Evolutionary conservation across 371 early-diverging fungal species (phyloP).

Genomic region (Dichotomocladium elegans): DNA sequence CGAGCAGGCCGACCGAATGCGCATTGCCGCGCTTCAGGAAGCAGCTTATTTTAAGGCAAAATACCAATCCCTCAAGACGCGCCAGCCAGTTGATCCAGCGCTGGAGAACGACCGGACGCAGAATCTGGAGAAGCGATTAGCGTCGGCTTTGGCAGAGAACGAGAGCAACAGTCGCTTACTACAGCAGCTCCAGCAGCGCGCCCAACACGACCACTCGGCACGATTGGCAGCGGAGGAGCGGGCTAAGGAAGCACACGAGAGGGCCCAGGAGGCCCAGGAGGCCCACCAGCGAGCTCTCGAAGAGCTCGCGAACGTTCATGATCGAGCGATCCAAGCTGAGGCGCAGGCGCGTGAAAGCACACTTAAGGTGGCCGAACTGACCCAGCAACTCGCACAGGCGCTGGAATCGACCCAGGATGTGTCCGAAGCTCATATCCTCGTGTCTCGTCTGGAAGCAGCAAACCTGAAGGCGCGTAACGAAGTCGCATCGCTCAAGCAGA

Average conservation of each 20-base stretch:
- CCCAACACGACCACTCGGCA: constrained; percentile 42
- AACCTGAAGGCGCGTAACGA: constrained; percentile 58
- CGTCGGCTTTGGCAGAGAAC: constrained; percentile 40
- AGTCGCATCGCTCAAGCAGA: constrained; percentile 46
- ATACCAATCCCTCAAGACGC: constrained; percentile 27
- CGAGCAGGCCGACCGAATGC: constrained; percentile 50
- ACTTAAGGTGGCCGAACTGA: constrained; percentile 21
- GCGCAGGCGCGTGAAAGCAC: constrained; percentile 39
- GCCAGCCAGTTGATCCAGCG: constrained; percentile 20
- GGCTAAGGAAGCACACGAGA: constrained; percentile 37
- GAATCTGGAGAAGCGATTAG: constrained; percentile 48
- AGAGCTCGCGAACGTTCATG: constrained; percentile 39
- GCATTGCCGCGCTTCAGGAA: constrained; percentile 56
- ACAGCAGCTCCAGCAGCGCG: constrained; percentile 34
- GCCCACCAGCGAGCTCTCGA: constrained; percentile 45
- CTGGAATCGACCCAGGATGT: constrained; percentile 19
- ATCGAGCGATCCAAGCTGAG: constrained; percentile 41
- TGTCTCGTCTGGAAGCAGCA: constrained; percentile 55
- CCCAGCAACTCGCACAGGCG: constrained; percentile 21
- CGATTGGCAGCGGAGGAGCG: constrained; percentile 46
- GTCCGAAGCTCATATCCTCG: constrained; percentile 52
- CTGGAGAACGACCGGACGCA: constrained; percentile 39
- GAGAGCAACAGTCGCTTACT: constrained; percentile 33
- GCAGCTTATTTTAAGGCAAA: constrained; percentile 58
- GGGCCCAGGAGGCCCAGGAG: constrained; percentile 49